These are phyloP conservation scores for Fusarium sp. DNA, from an alignment of 2,329 filamentous ascomycete species.

Conservation along the genomic window DNA sequence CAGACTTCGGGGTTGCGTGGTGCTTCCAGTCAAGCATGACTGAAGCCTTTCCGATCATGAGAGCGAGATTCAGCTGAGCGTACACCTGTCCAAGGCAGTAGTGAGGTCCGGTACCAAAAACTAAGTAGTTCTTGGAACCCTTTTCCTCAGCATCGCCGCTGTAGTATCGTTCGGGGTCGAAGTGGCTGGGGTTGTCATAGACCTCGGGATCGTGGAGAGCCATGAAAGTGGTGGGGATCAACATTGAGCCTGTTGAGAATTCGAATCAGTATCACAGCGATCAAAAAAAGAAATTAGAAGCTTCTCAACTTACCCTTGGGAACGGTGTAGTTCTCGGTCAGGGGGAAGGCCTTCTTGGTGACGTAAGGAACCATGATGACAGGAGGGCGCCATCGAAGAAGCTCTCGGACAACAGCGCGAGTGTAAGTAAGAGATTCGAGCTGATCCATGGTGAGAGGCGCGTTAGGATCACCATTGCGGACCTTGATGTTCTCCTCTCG, in stretches of 20 bases:
- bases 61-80: constrained; percentile 86
- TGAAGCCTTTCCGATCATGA: constrained; percentile 90
- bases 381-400: constrained; percentile 91
- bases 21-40: constrained; percentile 91
- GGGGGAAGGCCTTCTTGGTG: constrained; percentile 94
- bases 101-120: constrained; percentile 95
- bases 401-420: constrained; percentile 89
- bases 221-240: constrained; percentile 90
- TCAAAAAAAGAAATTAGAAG: not conserved
- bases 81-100: constrained; percentile 97
- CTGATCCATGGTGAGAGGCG: constrained; percentile 80
- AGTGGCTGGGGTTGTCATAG: constrained; percentile 88
- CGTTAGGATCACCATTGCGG: constrained; percentile 78
- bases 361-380: constrained; percentile 97
- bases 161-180: constrained; percentile 92
- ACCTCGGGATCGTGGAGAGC: constrained; percentile 92
- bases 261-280: constrained; percentile 26
- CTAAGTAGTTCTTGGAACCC: constrained; percentile 92
- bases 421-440: constrained; percentile 92
- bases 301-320: constrained; percentile 72
- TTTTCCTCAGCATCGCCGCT: constrained; percentile 86
- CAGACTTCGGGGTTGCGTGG: constrained; percentile 81
- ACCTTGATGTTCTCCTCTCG: constrained; percentile 87
- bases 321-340: constrained; percentile 87
- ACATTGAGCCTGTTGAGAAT: constrained; percentile 75